Evolutionary conservation across 192 early-diverging fungal species (phyloP).

Genomic region (Coemansia sp.): DNA sequence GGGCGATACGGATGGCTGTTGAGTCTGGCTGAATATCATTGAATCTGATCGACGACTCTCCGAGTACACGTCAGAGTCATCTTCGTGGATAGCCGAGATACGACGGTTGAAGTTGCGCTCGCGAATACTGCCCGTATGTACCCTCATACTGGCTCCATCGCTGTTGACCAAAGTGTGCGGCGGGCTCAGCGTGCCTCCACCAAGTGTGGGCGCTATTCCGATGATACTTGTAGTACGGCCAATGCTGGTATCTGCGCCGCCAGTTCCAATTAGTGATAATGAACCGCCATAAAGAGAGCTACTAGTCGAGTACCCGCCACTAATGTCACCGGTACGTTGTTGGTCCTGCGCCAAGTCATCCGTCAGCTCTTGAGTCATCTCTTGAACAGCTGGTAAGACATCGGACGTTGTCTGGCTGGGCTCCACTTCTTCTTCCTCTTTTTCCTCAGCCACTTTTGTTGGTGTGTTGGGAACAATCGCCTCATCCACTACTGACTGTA

Average conservation of each 20-base stretch:
- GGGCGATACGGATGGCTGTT: conserved; percentile 14
- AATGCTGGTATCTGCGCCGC: not conserved
- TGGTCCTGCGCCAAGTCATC: too few relatives aligned
- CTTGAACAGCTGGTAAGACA: not conserved
- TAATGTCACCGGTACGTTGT: not conserved
- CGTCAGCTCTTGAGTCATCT: not conserved
- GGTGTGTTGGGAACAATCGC: not conserved
- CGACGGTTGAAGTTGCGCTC: conserved; percentile 41
- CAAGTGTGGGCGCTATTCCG: conserved; percentile 1
- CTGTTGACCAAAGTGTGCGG: conserved; percentile 49
- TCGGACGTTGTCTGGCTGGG: not conserved
- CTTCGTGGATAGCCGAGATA: conserved; percentile 39
- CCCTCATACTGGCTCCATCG: conserved; percentile 47
- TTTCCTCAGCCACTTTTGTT: not conserved
- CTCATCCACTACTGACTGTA: not conserved
- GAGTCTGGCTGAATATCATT: conserved; percentile 11
- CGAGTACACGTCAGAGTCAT: conserved; percentile 34
- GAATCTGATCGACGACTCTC: conserved; percentile 34
- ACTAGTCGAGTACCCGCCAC: conserved; percentile 3
- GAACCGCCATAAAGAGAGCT: conserved; percentile 32
- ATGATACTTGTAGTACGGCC: not conserved
- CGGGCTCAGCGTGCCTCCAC: conserved; percentile 39
- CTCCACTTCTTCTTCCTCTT: not conserved
- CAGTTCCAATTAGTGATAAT: conserved; percentile 12
- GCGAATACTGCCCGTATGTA: conserved; percentile 51